Conservation (phyloP, 169 alveolate species). For the Eimeria brunetti region DNA sequence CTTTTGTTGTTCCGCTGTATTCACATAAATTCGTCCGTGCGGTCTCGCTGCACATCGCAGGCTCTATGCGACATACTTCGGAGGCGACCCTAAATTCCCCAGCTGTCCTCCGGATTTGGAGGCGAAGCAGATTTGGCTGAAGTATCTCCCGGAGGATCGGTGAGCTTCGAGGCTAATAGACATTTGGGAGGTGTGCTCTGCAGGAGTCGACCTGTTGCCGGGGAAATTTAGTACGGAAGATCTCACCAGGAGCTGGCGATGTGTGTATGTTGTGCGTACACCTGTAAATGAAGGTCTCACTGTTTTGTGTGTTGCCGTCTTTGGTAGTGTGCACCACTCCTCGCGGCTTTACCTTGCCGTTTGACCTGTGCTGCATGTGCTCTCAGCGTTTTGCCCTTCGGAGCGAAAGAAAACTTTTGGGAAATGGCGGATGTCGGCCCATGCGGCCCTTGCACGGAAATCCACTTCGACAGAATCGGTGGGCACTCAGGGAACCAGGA, state of each 20-base stretch:
- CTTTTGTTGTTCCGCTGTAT: not conserved
- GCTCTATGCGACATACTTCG: constrained; percentile 96
- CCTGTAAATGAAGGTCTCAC: not conserved
- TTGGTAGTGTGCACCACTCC: not conserved
- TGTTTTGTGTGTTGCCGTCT: constrained; percentile 16
- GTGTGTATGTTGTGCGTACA: not conserved
- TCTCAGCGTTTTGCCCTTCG: constrained; percentile 88
- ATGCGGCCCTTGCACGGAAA: constrained; percentile 98
- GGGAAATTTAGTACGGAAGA: not conserved
- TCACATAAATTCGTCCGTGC: not conserved
- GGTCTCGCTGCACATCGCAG: constrained; percentile 59
- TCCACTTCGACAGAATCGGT: constrained; percentile 94
- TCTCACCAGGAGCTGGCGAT: not conserved
- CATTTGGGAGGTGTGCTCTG: not conserved
- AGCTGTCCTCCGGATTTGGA: constrained; percentile 92
- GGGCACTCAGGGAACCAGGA: not conserved
- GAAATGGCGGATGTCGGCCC: constrained; percentile 99
- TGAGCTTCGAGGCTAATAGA: not conserved
- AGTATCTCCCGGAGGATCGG: constrained; percentile 90
- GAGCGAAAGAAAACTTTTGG: constrained; percentile 95
- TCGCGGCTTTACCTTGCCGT: not conserved
- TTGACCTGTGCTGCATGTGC: not conserved
- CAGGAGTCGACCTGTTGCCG: not conserved
- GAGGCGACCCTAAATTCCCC: constrained; percentile 95
- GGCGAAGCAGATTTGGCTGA: constrained; percentile 92